Conservation (phyloP, 2,329 filamentous ascomycete species). For the Arachnomyces sp. region DNA sequence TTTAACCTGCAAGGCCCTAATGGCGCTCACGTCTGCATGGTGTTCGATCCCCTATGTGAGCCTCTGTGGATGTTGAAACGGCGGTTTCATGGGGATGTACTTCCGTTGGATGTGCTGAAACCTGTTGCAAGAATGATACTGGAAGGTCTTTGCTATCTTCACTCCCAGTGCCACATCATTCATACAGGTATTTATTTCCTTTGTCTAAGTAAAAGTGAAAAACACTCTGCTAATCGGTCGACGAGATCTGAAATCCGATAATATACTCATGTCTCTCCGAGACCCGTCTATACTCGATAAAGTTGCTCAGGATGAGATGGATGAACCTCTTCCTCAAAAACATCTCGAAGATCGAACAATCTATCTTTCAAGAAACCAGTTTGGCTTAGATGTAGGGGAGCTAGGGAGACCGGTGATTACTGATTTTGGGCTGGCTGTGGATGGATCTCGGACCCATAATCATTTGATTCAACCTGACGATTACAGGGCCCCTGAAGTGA, state of each 20-base stretch:
- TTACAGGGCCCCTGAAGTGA: constrained; percentile 26
- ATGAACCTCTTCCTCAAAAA: constrained; percentile 21
- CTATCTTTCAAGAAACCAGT: constrained; percentile 23
- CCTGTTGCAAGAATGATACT: constrained; percentile 26
- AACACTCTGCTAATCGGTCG: constrained; percentile 5
- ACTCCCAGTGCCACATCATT: constrained; percentile 31
- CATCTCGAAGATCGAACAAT: constrained; percentile 20
- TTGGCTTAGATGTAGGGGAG: constrained; percentile 12
- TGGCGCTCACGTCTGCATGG: constrained; percentile 28
- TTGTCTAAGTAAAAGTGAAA: neutral
- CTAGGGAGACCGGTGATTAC: constrained; percentile 19
- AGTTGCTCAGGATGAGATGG: constrained; percentile 18
- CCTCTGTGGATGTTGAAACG: constrained; percentile 25
- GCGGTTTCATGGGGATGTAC: constrained; percentile 18
- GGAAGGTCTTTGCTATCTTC: constrained; percentile 33
- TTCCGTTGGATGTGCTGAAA: constrained; percentile 23
- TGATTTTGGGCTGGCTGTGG: constrained; percentile 23
- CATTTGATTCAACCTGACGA: constrained; percentile 35
- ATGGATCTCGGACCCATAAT: constrained; percentile 24
- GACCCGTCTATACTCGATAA: constrained; percentile 18
- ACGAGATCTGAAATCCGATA: constrained; percentile 33
- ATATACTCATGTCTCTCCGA: constrained; percentile 27
- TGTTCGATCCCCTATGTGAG: constrained; percentile 28
- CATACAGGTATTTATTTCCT: constrained; percentile 28
- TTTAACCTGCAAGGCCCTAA: constrained; percentile 22